Conservation (phyloP, 345 rosid genomes). For the Salix dunnii region DNA sequence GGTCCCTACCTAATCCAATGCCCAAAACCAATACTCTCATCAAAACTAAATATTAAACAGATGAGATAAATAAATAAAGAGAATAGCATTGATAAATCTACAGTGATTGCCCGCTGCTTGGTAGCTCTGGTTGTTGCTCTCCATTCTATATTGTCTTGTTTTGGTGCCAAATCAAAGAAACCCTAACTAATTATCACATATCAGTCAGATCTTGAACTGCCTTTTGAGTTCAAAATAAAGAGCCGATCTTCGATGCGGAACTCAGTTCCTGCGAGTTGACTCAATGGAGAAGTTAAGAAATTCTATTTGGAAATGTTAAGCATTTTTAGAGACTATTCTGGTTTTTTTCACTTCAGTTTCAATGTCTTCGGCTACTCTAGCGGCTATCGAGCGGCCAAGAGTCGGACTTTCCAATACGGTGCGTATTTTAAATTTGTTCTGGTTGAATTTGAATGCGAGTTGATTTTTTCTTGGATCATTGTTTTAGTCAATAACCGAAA, state of each 20-base stretch:
- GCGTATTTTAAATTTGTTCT: slow-evolving; percentile 7
- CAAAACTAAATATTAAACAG: neutral
- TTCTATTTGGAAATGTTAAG: slow-evolving; percentile 21
- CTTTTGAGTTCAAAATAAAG: neutral
- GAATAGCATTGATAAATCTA: slow-evolving; percentile 1
- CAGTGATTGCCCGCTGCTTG: too few species aligned
- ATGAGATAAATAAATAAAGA: neutral
- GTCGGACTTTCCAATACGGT: slow-evolving; percentile 73
- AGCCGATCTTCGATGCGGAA: slow-evolving; percentile 24
- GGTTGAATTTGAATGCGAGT: neutral
- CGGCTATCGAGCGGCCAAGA: slow-evolving; percentile 82
- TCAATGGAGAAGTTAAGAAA: slow-evolving; percentile 12
- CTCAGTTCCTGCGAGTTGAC: slow-evolving; percentile 16
- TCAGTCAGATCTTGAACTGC: slow-evolving; percentile 32
- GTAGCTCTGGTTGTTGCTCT: slow-evolving; percentile 6
- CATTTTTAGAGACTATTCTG: neutral
- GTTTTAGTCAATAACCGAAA: neutral
- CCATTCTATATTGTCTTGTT: slow-evolving; percentile 28
- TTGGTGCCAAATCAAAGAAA: slow-evolving; percentile 7
- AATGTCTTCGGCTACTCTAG: slow-evolving; percentile 87
- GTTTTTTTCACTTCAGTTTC: neutral
- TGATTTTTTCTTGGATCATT: neutral
- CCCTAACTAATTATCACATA: slow-evolving; percentile 15
- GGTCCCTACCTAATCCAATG: slow-evolving; percentile 32
- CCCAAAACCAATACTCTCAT: slow-evolving; percentile 10